Evolutionary conservation across 176 grass and related monocot genomes (phyloP), one percentile per base, ranked within the genome.

Genomic region (Urochloa ruziziensis): DNA sequence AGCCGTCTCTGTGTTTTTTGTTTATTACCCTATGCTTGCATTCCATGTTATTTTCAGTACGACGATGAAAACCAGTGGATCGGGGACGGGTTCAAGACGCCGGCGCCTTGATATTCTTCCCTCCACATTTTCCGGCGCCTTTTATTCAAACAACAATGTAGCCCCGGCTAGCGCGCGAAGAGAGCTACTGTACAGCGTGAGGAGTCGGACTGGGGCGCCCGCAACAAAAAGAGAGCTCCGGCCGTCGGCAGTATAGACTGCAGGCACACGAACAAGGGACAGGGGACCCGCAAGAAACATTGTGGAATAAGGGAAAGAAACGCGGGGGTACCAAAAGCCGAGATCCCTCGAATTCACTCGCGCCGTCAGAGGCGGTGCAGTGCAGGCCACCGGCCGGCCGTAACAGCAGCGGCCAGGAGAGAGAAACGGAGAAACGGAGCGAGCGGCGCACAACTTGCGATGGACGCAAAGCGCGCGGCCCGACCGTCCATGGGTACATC

Each of bases 401-500:
- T 37, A 32, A 25, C 10, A 8, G 5, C 10, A 8, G 2, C 3
- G 19, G 0, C 5, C 23, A 12, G 35, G 35, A 28, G 7, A 53
- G 12, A 18, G n/a, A 13, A 16, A 4, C 27, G 15, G 54, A n/a
- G 34, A 67, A 1, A 34, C 16, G 4, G 16, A 33, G 23, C 5
- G 19, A 19, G 29, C 76, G 40, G 13, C 46, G 83, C 57, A 61
- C 80, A 54, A 53, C 84, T 67, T 87, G 84, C 80, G 88, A 83
- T 44, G 80, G 84, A 90, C 60, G 84, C 88, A 86, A 90, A 90
- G 84, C 34, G 39, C 23, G 81, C 37, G 37, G 37, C 37, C 70
- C 28, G 29, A 32, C 47, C 72, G 30, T 66, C 57, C 68, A 32
- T 56, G 85, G 17, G 51, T 33, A 32, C 52, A 8, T 59, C 23